Base-by-base conservation (phyloP, 129 eudicot genomes). In the Cynara cardunculus region DNA sequence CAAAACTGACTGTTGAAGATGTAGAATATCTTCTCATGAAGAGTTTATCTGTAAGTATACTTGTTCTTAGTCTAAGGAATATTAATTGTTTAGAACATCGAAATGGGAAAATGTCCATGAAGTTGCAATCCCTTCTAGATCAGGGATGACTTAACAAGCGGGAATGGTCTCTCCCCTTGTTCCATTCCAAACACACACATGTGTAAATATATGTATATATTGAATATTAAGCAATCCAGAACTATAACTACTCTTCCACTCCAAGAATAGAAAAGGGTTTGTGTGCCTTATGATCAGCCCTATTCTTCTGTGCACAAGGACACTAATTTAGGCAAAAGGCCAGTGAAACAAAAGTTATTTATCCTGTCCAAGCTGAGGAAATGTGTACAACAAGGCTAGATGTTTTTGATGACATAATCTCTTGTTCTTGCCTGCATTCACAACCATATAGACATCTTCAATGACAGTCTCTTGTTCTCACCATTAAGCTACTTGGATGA, bases 11-110 rank as follows among this genome's bases (percentile, higher is more conserved):
- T 5, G 89, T 94, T 12, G 98, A 94, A 83, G 97, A 92, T 65
- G 98, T 94, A 35, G 98, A 94, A 84, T 82, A 87, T 81, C 98
- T 94, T 28, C 97, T 94, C 78, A 92, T 94, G 97, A 94, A 94
- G 84, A 94, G 98, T 91, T 90, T 94, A 75, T 94, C 98, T 7
- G 98, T 94, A 89, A 90, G 96, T 89, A 35, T 73, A 2, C 24
- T 3, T 24, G 7, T 30, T 67, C 25, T 26, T 59, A 5, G 46
- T 37, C 3, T 66, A 56, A 77, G 49, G 24, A 67, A 28, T 68
- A 16, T 22, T 30, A 71, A 56, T 14, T 22, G 26, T 44, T 64
- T 81, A 3, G 6, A 72, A 73, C 66, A 5, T 19, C 26, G 3
- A 74, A 10, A 30, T 16, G 39, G 62, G n/a, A n/a, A n/a, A n/a